Base-by-base conservation (phyloP, 208 protist genomes). In the Acanthamoeba sp. region DNA sequence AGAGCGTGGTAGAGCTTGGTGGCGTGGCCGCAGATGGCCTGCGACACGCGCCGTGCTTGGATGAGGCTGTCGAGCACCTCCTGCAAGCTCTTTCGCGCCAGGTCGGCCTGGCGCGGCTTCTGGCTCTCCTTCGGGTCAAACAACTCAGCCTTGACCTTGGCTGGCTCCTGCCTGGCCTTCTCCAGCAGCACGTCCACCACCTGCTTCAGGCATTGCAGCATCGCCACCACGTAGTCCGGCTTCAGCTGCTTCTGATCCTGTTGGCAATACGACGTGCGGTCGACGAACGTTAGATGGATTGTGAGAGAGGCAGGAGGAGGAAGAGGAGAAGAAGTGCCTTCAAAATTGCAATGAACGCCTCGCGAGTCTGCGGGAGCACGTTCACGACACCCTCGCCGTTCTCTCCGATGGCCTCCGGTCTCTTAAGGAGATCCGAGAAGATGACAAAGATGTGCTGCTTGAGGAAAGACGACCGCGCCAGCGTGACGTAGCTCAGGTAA, bases 161-260 rank as follows among this genome's bases (percentile, higher is more conserved):
- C n/a, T 4, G 52, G 34, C 32, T 73, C 57, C 55, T 36, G 34
- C 10, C 29, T 48, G n/a, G 85, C 85, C 85, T 36, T 32, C 62
- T 91, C 59, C n/a, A 48, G 85, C 55, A 91, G 85, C 24, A 52
- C 40, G 52, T 66, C 52, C 20, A 73, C 62, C 24, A 91, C 85
- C n/a, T 55, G 85, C 85, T 73, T 91, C 85, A 91, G 6, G 85
- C 85, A 91, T 40, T 91, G 85, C 34, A 91, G 85, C 34, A 91
- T 27, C 24, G 62, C 36, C 36, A 91, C 85, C 9, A 73, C 16
- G 38, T 76, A 73, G 57, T 91, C 55, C 24, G 85, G 85, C 85
- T 91, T 91, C 55, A 91, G 40, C 40, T 91, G n/a, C 55, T 91
- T 62, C 22, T 91, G 52, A 10, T 64, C 71, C 71, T 71, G 62